Evolutionary conservation across 192 early-diverging fungal genomes (phyloP).

Genomic region (Coemansia biformis): DNA sequence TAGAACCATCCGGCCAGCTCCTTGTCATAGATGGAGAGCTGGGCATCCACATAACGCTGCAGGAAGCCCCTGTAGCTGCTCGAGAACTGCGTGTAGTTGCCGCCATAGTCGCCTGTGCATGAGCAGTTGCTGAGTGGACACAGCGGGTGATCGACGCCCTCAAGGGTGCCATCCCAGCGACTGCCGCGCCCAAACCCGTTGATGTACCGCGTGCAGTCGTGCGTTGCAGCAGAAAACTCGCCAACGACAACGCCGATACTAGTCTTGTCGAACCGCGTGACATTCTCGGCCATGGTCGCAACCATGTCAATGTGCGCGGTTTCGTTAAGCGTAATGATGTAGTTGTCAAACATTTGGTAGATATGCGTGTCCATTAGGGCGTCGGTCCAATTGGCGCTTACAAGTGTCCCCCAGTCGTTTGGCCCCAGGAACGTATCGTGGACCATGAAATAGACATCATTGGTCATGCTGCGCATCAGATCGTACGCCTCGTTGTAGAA

Average conservation of each 20-base stretch:
- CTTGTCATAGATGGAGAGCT: constrained; percentile 58
- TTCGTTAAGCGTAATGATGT: constrained; percentile 34
- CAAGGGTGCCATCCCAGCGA: constrained; percentile 61
- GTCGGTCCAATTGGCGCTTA: constrained; percentile 38
- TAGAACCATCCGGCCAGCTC: constrained; percentile 60
- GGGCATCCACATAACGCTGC: constrained; percentile 53
- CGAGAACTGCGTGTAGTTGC: constrained; percentile 44
- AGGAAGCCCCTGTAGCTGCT: constrained; percentile 56
- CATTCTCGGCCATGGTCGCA: constrained; percentile 23
- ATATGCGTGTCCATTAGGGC: constrained; percentile 51
- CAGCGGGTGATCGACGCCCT: constrained; percentile 21
- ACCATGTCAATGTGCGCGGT: constrained; percentile 40
- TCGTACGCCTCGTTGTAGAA: constrained; percentile 52
- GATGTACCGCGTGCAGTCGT: constrained; percentile 69
- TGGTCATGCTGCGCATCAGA: constrained; percentile 21
- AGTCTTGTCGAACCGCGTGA: constrained; percentile 32
- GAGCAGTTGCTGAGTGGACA: constrained; percentile 50
- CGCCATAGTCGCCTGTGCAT: constrained; percentile 53
- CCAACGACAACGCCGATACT: constrained; percentile 63
- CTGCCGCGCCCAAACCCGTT: constrained; percentile 59
- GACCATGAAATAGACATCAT: constrained; percentile 37
- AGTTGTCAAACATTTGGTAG: constrained; percentile 53
- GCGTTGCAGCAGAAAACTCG: constrained; percentile 65
- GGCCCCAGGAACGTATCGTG: constrained; percentile 49
- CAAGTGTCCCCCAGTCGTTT: constrained; percentile 37